Conservation (phyloP, 2,329 filamentous ascomycete species). For the Nothopassalora personata region DNA sequence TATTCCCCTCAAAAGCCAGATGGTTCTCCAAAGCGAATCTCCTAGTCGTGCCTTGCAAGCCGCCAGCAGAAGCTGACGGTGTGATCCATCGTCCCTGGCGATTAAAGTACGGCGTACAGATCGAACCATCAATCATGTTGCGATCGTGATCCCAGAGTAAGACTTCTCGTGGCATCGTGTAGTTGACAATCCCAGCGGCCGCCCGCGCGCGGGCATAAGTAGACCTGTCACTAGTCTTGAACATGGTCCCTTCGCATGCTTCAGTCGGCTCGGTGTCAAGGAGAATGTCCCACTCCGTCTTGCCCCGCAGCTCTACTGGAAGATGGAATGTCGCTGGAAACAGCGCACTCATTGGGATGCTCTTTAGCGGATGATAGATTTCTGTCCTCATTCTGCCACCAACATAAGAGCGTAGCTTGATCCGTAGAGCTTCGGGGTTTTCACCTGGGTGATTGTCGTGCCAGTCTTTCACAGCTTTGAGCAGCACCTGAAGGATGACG, state of each 20-base stretch:
- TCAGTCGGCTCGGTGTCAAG: slow-evolving; percentile 50
- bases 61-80: slow-evolving; percentile 63
- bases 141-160: slow-evolving; percentile 62
- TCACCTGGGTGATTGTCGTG: slow-evolving; percentile 29
- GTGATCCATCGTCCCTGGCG: slow-evolving; percentile 71
- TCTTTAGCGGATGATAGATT: slow-evolving; percentile 33
- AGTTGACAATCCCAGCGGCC: slow-evolving; percentile 50
- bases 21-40: slow-evolving; percentile 71
- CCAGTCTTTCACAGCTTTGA: slow-evolving; percentile 31
- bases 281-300: slow-evolving; percentile 37
- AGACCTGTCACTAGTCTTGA: slow-evolving; percentile 74
- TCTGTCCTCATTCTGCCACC: slow-evolving; percentile 38
- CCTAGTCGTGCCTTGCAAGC: slow-evolving; percentile 75
- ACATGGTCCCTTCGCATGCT: slow-evolving; percentile 64
- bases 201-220: slow-evolving; percentile 67
- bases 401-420: slow-evolving; percentile 55
- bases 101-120: slow-evolving; percentile 78
- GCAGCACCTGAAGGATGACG: slow-evolving; percentile 30
- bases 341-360: slow-evolving; percentile 48
- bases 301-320: slow-evolving; percentile 21
- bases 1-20: slow-evolving; percentile 60
- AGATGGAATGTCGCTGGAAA: slow-evolving; percentile 54
- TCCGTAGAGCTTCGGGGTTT: slow-evolving; percentile 29
- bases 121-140: slow-evolving; percentile 74
- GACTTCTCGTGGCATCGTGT: slow-evolving; percentile 57